Conservation (phyloP, 2,329 filamentous ascomycete species). For the Juglanconis oblonga region DNA sequence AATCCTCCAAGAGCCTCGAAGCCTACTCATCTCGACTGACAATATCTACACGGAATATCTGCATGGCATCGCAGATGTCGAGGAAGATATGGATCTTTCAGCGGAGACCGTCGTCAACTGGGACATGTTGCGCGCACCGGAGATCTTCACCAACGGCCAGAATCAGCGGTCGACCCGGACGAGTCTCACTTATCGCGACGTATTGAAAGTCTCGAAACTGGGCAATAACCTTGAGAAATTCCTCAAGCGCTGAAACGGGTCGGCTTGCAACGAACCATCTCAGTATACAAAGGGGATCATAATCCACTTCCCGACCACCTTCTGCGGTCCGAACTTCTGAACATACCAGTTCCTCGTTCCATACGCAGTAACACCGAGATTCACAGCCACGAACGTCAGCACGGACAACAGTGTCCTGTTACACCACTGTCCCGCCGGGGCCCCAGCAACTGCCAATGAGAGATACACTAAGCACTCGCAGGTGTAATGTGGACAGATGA, state of each 20-base stretch:
- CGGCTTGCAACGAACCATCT: conserved; percentile 29
- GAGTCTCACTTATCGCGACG: conserved; percentile 82
- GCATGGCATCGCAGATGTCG: conserved; percentile 69
- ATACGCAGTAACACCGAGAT: conserved; percentile 77
- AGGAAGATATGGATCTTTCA: conserved; percentile 64
- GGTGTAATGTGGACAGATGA: conserved; percentile 88
- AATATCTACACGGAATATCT: conserved; percentile 68
- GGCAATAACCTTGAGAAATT: conserved; percentile 63
- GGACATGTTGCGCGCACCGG: conserved; percentile 55
- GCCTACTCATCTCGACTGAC: conserved; percentile 69
- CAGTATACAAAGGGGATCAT: conserved; percentile 73
- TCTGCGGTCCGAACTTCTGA: conserved; percentile 67
- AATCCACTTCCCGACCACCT: conserved; percentile 62
- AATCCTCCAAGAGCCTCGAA: conserved; percentile 81
- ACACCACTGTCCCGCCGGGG: conserved; percentile 61
- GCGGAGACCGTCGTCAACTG: conserved; percentile 68
- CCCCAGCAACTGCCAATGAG: conserved; percentile 69
- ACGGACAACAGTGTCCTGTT: conserved; percentile 74
- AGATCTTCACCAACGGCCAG: conserved; percentile 45
- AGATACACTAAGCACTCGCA: conserved; percentile 84
- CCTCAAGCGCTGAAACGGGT: conserved; percentile 32
- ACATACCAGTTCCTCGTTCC: conserved; percentile 79
- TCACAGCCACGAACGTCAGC: conserved; percentile 70
- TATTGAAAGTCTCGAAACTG: conserved; percentile 74
- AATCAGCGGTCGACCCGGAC: conserved; percentile 60